phyloP scores from a whole-genome alignment of 805 yeast genomes.

The Yamadazyma insecticola region DNA sequence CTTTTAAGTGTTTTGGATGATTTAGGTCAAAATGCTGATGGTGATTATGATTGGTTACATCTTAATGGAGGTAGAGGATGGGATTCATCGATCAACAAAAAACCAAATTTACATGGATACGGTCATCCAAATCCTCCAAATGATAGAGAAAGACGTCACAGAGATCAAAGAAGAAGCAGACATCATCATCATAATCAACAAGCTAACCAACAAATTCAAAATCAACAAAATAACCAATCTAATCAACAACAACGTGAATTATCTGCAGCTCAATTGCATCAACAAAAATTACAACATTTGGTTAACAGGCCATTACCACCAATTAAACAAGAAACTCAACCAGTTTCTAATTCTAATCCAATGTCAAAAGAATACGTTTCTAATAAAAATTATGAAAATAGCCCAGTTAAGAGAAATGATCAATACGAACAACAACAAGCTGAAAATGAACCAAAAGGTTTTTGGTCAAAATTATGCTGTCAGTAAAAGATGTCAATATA shows the following conservation, averaged over 20 bases:
- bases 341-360: slow-evolving; percentile 2
- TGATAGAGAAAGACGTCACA: slow-evolving; percentile 42
- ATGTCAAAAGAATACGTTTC: slow-evolving; percentile 5
- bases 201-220: slow-evolving; percentile 13
- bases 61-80: slow-evolving; percentile 93
- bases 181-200: slow-evolving; percentile 23
- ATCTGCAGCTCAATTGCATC: slow-evolving; percentile 44
- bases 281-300: slow-evolving; percentile 44
- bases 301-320: slow-evolving; percentile 47
- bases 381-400: slow-evolving; percentile 16
- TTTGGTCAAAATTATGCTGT: slow-evolving; percentile 41
- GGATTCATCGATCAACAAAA: slow-evolving; percentile 85
- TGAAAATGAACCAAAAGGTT: slow-evolving; percentile 34
- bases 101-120: slow-evolving; percentile 92
- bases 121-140: slow-evolving; percentile 86
- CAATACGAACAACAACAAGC: slow-evolving; percentile 40
- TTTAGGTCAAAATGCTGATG: slow-evolving; percentile 64
- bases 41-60: slow-evolving; percentile 97
- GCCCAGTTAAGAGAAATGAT: slow-evolving; percentile 7
- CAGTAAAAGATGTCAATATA: slow-evolving; percentile 16
- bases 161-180: slow-evolving; percentile 42
- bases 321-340: slow-evolving; percentile 41
- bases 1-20: slow-evolving; percentile 57
- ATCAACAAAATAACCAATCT: slow-evolving; percentile 12
- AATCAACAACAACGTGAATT: slow-evolving; percentile 28